Conservation (phyloP, 176 grass and related monocot genomes). For the Carex littledalei region DNA sequence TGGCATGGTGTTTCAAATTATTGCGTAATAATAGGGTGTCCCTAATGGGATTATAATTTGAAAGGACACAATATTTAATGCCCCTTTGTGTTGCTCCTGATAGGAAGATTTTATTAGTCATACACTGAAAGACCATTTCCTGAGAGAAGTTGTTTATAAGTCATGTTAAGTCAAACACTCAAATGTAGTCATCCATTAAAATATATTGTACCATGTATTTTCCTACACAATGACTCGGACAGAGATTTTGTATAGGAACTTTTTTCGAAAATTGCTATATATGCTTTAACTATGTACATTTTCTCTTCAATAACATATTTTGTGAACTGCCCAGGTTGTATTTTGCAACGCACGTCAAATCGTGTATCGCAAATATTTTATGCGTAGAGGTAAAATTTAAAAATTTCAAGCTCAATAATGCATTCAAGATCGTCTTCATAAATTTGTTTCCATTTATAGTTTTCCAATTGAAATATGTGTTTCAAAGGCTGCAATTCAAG, state of each 20-base stretch:
- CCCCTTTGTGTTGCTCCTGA: not conserved
- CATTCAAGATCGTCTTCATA: no score
- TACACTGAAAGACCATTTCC: not conserved
- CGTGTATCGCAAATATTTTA: not conserved
- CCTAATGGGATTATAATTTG: not conserved
- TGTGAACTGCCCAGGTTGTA: not conserved
- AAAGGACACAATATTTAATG: not conserved
- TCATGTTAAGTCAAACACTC: no score
- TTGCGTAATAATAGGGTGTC: not conserved
- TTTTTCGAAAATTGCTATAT: no score
- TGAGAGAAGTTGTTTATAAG: not conserved
- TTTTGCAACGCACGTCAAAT: not conserved
- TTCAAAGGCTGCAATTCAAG: no score
- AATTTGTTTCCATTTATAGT: no score
- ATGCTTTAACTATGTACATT: no score
- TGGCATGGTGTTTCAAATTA: not conserved
- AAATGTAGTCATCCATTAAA: not conserved
- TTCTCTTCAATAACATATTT: no score
- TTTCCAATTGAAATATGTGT: no score
- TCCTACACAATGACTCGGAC: not conserved
- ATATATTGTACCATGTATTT: not conserved
- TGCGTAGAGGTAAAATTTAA: not conserved
- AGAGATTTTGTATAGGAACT: not conserved
- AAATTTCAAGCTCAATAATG: no score
- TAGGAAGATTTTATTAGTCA: not conserved